A percentile compares a stretch with the other conserved stretches of the same genome.
phyloP scores from a whole-genome alignment of 2,329 filamentous ascomycete genomes.

The Massarina eburnea region DNA sequence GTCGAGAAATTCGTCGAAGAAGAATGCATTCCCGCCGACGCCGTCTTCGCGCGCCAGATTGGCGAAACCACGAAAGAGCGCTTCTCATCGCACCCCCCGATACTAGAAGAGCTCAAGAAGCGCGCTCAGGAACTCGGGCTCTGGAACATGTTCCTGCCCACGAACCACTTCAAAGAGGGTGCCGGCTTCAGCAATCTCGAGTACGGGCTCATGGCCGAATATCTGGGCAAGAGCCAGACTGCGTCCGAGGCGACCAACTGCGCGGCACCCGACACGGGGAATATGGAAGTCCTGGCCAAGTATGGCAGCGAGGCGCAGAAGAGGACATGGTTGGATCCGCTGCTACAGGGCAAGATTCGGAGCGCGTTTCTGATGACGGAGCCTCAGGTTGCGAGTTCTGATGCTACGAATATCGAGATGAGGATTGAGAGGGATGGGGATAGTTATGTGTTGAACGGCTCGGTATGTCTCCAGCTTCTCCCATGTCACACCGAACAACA shows the following conservation, averaged over 20 bases:
- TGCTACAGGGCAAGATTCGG: conserved; percentile 82
- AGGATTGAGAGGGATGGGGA: conserved; percentile 80
- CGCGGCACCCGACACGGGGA: conserved; percentile 87
- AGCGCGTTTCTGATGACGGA: conserved; percentile 95
- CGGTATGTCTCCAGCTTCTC: conserved; percentile 51
- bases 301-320: conserved; percentile 88
- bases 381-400: conserved; percentile 81
- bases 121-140: conserved; percentile 81
- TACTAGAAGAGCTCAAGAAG: conserved; percentile 87
- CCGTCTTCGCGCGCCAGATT: conserved; percentile 77
- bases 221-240: conserved; percentile 79
- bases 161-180: conserved; percentile 92
- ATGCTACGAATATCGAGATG: conserved; percentile 91
- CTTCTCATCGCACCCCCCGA: conserved; percentile 75
- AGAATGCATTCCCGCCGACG: conserved; percentile 77
- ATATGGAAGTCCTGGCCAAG: conserved; percentile 93
- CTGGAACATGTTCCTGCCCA: conserved; percentile 98
- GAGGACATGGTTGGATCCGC: conserved; percentile 75
- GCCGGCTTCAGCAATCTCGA: conserved; percentile 94
- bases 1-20: conserved; percentile 97
- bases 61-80: conserved; percentile 69
- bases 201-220: conserved; percentile 97
- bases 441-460: conserved; percentile 87
- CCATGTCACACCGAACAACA: not conserved
- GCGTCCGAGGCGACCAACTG: conserved; percentile 80